These are phyloP conservation scores for Moesziomyces sp. DNA, from an alignment of 1,284 basidiomycete genomes.

Conservation along the genomic window DNA sequence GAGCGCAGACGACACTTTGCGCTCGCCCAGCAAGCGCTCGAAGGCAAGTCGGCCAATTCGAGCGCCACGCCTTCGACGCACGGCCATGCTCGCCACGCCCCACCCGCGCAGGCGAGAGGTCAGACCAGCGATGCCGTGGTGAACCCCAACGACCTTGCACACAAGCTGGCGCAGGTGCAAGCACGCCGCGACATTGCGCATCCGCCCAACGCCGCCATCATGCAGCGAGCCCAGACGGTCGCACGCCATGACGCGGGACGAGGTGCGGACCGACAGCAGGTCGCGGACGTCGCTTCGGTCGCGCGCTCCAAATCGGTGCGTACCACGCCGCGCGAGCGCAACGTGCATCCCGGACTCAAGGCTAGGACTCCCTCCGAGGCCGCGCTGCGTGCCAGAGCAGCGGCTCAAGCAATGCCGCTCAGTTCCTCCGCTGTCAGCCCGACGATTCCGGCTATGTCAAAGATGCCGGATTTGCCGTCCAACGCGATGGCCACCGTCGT, in stretches of 20 bases:
- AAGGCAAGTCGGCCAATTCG: slow-evolving; percentile 22
- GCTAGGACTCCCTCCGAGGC: slow-evolving; percentile 44
- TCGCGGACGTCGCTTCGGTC: slow-evolving; percentile 6
- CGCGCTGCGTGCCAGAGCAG: slow-evolving; percentile 39
- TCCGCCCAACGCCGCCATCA: slow-evolving; percentile 16
- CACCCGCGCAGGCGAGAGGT: slow-evolving; percentile 1
- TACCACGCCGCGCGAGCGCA: slow-evolving; percentile 21
- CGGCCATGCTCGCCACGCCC: slow-evolving; percentile 12
- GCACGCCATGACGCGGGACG: slow-evolving; percentile 21
- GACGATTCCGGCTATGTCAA: slow-evolving; percentile 8
- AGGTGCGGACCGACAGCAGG: slow-evolving; percentile 8
- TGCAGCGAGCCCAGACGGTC: slow-evolving; percentile 42
- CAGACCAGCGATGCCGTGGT: slow-evolving; percentile 14
- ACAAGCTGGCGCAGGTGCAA: slow-evolving; percentile 37
- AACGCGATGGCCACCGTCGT: slow-evolving; percentile 37
- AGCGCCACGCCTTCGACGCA: slow-evolving; percentile 9
- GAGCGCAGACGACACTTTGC: slow-evolving; percentile 49
- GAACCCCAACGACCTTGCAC: slow-evolving; percentile 34
- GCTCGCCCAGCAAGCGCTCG: slow-evolving; percentile 29
- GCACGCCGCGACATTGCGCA: slow-evolving; percentile 24
- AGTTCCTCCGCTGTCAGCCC: slow-evolving; percentile 18
- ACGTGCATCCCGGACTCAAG: slow-evolving; percentile 36
- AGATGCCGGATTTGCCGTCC: slow-evolving; percentile 37
- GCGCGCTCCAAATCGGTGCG: slow-evolving; percentile 42
- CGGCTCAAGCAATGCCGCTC: slow-evolving; percentile 30